phyloP scores from a whole-genome alignment of 306 rosid genomes.

The Hippophae rhamnoides region DNA sequence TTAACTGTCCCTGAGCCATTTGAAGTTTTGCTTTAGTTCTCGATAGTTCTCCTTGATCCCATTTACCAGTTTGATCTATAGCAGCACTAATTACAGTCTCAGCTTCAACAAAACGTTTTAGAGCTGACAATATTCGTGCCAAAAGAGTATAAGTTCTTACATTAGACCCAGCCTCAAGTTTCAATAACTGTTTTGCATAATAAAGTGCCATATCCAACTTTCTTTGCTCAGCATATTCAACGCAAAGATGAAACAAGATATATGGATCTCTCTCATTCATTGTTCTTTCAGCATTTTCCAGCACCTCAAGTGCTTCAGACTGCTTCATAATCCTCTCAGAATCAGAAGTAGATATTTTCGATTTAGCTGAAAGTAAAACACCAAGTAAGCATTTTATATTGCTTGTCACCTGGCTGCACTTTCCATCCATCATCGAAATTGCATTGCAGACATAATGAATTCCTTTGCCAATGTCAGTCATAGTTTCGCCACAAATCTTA shows the following conservation, averaged over 20 bases:
- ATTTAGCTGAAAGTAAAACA: conserved; percentile 49
- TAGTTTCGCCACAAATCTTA: conserved; percentile 65
- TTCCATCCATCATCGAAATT: conserved; percentile 40
- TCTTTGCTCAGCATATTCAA: conserved; percentile 85
- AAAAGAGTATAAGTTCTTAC: conserved; percentile 42
- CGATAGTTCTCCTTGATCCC: conserved; percentile 84
- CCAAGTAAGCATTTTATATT: conserved; percentile 65
- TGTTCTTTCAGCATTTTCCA: conserved; percentile 44
- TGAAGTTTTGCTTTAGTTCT: conserved; percentile 78
- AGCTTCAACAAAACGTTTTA: conserved; percentile 57
- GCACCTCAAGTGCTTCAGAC: conserved; percentile 53
- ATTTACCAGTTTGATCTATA: conserved; percentile 73
- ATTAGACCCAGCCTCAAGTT: conserved; percentile 70
- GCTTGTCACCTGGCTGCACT: conserved; percentile 46
- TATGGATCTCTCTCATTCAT: conserved; percentile 57
- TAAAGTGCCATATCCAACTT: conserved; percentile 54
- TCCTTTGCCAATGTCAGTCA: conserved; percentile 53
- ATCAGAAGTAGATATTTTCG: conserved; percentile 48
- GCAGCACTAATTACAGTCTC: conserved; percentile 76
- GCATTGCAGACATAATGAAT: conserved; percentile 42
- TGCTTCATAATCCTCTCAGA: conserved; percentile 51
- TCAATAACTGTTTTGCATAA: conserved; percentile 54
- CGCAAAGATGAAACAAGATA: conserved; percentile 59
- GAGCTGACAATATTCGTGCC: conserved; percentile 80
- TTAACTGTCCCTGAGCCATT: conserved; percentile 64